These are phyloP conservation scores for Xylogone sp. DNA, from an alignment of 2,329 filamentous ascomycete species.

Conservation along the genomic window DNA sequence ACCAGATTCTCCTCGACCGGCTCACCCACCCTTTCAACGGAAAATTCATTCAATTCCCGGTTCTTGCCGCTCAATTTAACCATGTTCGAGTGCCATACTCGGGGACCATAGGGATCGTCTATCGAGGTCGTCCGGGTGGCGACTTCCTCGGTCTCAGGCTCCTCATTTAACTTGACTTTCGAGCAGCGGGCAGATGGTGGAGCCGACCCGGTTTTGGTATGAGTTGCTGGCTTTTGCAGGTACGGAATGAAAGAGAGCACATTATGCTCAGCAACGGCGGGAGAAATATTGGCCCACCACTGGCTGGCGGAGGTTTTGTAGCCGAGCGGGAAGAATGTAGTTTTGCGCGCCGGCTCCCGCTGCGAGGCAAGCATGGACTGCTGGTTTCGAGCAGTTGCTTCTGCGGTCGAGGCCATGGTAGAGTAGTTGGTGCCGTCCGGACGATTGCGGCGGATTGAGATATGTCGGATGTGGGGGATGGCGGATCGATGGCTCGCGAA, in stretches of 20 bases:
- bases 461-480: constrained; percentile 18
- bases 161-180: constrained; percentile 29
- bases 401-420: constrained; percentile 26
- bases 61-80: constrained; percentile 82
- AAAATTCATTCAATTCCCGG: constrained; percentile 88
- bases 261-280: constrained; percentile 79
- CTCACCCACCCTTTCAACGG: constrained; percentile 79
- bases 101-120: constrained; percentile 77
- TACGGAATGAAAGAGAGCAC: constrained; percentile 85
- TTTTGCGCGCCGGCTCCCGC: constrained; percentile 30
- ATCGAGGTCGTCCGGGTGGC: constrained; percentile 41
- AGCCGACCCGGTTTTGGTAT: constrained; percentile 50
- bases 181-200: constrained; percentile 39
- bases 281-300: constrained; percentile 89
- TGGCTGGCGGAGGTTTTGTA: constrained; percentile 90
- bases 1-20: constrained; percentile 80
- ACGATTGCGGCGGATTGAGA: constrained; percentile 21
- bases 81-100: constrained; percentile 82
- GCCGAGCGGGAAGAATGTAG: constrained; percentile 72
- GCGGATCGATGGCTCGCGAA: constrained; percentile 21
- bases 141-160: constrained; percentile 34
- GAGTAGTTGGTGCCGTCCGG: constrained; percentile 20
- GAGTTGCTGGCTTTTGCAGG: constrained; percentile 63
- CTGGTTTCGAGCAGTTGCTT: constrained; percentile 30
- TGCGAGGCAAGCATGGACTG: constrained; percentile 45